Conservation (phyloP, 2,329 filamentous ascomycete species). For the Cladosporium sp. region DNA sequence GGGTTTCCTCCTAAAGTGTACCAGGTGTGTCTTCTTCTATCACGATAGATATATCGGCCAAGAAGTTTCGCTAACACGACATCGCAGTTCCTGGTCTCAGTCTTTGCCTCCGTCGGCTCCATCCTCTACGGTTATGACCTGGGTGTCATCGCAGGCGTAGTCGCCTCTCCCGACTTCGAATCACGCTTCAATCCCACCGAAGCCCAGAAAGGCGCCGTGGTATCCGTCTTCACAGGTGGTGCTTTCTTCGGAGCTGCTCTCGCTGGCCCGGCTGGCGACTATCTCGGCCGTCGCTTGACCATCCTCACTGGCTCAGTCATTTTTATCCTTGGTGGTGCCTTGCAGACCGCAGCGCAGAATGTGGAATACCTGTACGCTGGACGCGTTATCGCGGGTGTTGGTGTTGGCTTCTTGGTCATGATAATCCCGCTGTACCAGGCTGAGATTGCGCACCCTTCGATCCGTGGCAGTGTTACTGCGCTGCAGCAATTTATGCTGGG, state of each 20-base stretch:
- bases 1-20: conserved; percentile 59
- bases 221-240: conserved; percentile 75
- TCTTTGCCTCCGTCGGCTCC: conserved; percentile 61
- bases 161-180: conserved; percentile 47
- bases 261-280: conserved; percentile 65
- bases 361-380: conserved; percentile 68
- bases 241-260: conserved; percentile 69
- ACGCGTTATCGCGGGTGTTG: conserved; percentile 46
- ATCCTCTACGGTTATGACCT: conserved; percentile 61
- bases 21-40: conserved; percentile 39
- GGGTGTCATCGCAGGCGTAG: conserved; percentile 61
- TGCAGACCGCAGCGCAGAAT: conserved; percentile 68
- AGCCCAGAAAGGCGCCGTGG: conserved; percentile 61
- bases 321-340: conserved; percentile 69
- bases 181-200: conserved; percentile 42
- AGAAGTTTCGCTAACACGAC: not conserved
- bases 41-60: not conserved
- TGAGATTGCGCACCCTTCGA: conserved; percentile 75
- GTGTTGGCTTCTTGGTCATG: conserved; percentile 63
- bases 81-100: conserved; percentile 55
- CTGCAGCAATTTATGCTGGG: conserved; percentile 84
- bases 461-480: conserved; percentile 72
- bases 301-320: conserved; percentile 70
- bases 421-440: conserved; percentile 74
- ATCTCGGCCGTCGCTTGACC: conserved; percentile 67